Evolutionary conservation across 2,329 filamentous ascomycete genomes (phyloP), one percentile per base, ranked within the genome.

Genomic region (Fusarium aywerte): DNA sequence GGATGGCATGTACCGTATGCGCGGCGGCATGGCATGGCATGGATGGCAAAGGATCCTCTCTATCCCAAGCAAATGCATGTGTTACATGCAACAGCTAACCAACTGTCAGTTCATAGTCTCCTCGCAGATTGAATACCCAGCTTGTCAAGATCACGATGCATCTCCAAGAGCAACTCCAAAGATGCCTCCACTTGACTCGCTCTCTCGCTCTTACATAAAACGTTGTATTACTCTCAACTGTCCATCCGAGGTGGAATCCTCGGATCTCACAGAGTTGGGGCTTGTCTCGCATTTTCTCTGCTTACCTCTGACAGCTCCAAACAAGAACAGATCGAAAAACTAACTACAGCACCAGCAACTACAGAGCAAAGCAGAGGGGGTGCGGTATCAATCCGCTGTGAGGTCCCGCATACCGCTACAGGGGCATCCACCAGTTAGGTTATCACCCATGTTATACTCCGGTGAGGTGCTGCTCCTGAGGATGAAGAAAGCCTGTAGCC

Each of bases 101-200:
- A 67, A 67, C 63, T 66, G 51, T 54, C 52, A 58, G 42, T 62
- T 52, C 55, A 60, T 42, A 43, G 40, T 43, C 54, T 44, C 42
- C 43, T 45, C 49, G n/a, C 54, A 54, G 54, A 58, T 29, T 31
- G 18, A 32, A 16, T 54, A 33, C 23, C 23, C 33, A 40, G 9
- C n/a, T 16, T 45, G 35, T 63, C 59, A 48, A 58, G 44, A 58
- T 52, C 44, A 43, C 57, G 51, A 58, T 62, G 39, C 39, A 61
- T 36, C 43, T 50, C 12, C 10, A 10, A 27, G 27, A 27, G 27
- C 9, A 27, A n/a, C 9, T 27, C 27, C 21, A 27, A 8, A 43
- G 23, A 38, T 59, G 36, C 58, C 39, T 61, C 61, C 48, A 47
- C 61, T 49, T 54, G 12, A n/a, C 11, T 18, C 16, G 35, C 23